Base-by-base conservation (phyloP, 2,329 filamentous ascomycete genomes). In the Fusarium aywerte region DNA sequence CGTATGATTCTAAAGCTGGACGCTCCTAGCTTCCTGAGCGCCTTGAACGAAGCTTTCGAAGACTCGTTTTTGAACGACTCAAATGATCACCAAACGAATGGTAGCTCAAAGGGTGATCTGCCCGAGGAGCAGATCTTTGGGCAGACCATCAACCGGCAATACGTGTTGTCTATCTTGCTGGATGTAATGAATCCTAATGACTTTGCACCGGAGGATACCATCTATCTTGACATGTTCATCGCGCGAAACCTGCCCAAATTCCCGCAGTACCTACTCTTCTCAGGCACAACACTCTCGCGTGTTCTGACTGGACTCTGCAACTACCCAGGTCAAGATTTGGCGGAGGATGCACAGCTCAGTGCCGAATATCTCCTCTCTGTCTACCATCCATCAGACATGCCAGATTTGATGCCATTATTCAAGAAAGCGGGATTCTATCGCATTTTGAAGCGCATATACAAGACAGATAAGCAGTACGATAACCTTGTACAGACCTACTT, bases 201-300 rank as follows among this genome's bases (percentile, higher is more conserved):
- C 44, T 98, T 97, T 77, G 86, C 89, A 1, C 79, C 89, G 0
- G 88, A 91, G 62, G 93, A 98, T 74, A 94, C 92, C 13, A 92
- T 99, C 56, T 99, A 97, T 77, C 86, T 99, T 42, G 93, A 99
- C 78, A 99, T 99, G 93, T 99, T 99, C 75, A 91, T 99, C 75
- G 95, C 96, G 18, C 89, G 96, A 56, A 99, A 97, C 75, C 81
- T 99, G 48, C 92, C 96, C 5, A 99, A 99, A 77, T 99, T 97
- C 74, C 93, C 94, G 1, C 95, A 98, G 76, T 97, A 97, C 74
- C 89, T 99, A 49, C 86, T 98, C 12, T 87, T 99, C 44, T 92
- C 95, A 0, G 96, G 94, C 18, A 93, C 92, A 4, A 91, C 92
- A 3, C 83, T 99, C 1, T 92, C 93, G 60, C 89, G 89, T 60